Evolutionary conservation across 371 early-diverging fungal species (phyloP).

Genomic region (Synchytrium microbalum): DNA sequence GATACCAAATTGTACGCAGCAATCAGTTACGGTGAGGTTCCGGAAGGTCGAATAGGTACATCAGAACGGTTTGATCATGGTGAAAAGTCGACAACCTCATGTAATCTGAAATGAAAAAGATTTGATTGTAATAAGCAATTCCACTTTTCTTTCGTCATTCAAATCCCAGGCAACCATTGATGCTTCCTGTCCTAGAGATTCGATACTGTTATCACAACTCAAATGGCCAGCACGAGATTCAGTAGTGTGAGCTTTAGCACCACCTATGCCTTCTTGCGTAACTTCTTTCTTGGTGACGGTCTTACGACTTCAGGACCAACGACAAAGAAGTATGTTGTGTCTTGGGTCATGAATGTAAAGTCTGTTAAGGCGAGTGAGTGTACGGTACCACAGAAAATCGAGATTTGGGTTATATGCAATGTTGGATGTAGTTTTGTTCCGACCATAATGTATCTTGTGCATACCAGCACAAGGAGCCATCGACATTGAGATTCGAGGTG

Average conservation of each 20-base stretch:
- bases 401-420: conserved; percentile 5
- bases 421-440: background rate
- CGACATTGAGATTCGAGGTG: conserved; percentile 90
- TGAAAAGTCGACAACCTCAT: conserved; percentile 82
- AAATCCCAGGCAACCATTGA: background rate
- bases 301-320: conserved; percentile 97
- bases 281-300: conserved; percentile 91
- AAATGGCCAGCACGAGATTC: conserved; percentile 83
- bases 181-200: conserved; percentile 54
- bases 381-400: conserved; percentile 72
- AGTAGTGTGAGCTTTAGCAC: conserved; percentile 84
- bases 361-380: conserved; percentile 96
- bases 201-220: conserved; percentile 88
- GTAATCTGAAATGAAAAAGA: conserved; percentile 37
- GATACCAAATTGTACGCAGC: background rate
- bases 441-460: too few species aligned
- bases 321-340: conserved; percentile 94
- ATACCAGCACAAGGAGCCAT: conserved; percentile 98
- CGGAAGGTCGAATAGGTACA: conserved; percentile 58
- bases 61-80: conserved; percentile 74
- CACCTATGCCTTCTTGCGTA: conserved; percentile 90
- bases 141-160: background rate
- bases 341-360: conserved; percentile 92
- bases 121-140: too few species aligned
- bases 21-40: conserved; percentile 52